Conservation (phyloP, 225 moss, liverwort and hornwort species). For the Sphagnum tenellum region DNA sequence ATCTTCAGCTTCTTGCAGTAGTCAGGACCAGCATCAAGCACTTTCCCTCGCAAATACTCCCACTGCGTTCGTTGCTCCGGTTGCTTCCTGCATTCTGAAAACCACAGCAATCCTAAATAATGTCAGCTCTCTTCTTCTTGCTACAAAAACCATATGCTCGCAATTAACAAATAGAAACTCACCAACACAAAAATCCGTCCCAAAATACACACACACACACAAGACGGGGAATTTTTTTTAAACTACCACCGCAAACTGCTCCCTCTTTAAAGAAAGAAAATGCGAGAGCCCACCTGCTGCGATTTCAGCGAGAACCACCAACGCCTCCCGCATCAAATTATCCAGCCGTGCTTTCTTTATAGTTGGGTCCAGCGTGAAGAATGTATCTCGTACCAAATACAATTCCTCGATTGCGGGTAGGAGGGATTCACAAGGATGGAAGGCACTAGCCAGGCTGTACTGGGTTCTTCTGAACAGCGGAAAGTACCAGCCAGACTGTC, state of each 20-base stretch:
- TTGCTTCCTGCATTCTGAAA: conserved; percentile 49
- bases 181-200: no score
- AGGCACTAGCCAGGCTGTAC: no score
- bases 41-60: conserved; percentile 58
- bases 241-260: no score
- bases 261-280: neutral
- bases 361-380: conserved; percentile 47
- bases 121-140: no score
- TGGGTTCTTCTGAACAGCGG: no score
- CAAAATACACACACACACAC: no score
- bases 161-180: no score
- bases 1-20: conserved; percentile 54
- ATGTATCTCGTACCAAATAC: conserved; percentile 43
- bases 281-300: conserved; percentile 21
- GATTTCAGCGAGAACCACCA: conserved; percentile 27
- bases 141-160: no score
- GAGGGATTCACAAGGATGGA: no score
- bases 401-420: conserved; percentile 16
- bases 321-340: conserved; percentile 22
- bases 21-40: conserved; percentile 47
- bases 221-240: no score
- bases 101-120: no score
- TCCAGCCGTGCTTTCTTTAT: conserved; percentile 46
- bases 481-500: no score
- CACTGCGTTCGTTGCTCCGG: conserved; percentile 33